Evolutionary conservation across 768 basidiomycete species (phyloP).

Genomic region (Rhodotorula diobovata): DNA sequence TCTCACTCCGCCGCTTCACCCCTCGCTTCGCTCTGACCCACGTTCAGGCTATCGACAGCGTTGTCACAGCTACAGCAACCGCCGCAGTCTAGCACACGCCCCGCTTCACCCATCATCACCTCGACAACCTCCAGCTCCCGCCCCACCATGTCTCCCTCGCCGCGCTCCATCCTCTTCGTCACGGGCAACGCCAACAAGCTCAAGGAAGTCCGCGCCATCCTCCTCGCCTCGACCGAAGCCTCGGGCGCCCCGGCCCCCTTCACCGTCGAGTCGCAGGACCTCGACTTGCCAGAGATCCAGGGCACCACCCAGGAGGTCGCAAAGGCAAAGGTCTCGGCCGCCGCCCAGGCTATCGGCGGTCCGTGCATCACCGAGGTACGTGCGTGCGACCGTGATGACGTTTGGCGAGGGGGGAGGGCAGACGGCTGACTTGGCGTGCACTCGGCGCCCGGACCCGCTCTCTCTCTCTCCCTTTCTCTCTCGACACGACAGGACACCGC

Average conservation of each 20-base stretch:
- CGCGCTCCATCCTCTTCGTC: constrained; percentile 57
- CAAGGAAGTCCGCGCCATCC: constrained; percentile 76
- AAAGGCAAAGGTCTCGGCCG: constrained; percentile 73
- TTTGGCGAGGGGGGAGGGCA: too few relatives aligned
- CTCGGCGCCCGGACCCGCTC: too few relatives aligned
- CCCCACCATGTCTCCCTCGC: constrained; percentile 1
- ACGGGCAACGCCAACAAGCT: constrained; percentile 93
- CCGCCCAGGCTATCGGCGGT: constrained; percentile 64
- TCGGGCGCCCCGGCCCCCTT: constrained; percentile 47
- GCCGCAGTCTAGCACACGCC: too few relatives aligned
- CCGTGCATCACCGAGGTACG: constrained; percentile 61
- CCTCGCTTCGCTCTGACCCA: too few relatives aligned
- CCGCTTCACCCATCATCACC: background rate
- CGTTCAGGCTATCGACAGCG: too few relatives aligned
- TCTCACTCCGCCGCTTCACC: too few relatives aligned
- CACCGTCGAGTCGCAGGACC: constrained; percentile 67
- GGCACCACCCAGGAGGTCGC: constrained; percentile 89
- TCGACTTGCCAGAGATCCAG: constrained; percentile 90
- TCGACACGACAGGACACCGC: constrained; percentile 70
- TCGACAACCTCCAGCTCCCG: too few relatives aligned
- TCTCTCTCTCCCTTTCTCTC: constrained; percentile 32
- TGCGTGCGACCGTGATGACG: background rate
- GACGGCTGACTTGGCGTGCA: too few relatives aligned
- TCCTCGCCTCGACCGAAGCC: constrained; percentile 55
- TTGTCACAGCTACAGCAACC: too few relatives aligned